A percentile compares a stretch with the other conserved stretches of the same genome.
Conservation (phyloP, 2,329 filamentous ascomycete species). For the Colletotrichum siamense region DNA sequence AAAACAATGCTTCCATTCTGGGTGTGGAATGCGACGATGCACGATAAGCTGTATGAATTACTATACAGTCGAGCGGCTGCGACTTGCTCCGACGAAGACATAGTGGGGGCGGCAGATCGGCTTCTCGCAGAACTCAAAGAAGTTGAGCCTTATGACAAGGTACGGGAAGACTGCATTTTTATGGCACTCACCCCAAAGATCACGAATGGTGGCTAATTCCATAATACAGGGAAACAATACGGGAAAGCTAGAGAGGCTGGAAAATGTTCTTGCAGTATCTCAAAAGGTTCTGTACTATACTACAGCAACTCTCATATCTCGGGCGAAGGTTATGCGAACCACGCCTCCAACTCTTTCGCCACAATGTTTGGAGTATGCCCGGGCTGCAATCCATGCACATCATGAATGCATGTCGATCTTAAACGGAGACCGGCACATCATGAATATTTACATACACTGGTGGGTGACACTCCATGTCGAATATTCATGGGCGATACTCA, state of each 20-base stretch:
- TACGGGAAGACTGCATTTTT: background rate
- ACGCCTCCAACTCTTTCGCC: background rate
- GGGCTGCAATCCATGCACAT: background rate
- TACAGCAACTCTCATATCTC: background rate
- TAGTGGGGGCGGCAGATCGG: background rate
- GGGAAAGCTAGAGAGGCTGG: background rate
- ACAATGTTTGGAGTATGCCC: background rate
- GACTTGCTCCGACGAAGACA: background rate
- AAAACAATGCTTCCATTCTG: slow-evolving; percentile 47
- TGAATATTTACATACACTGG: slow-evolving; percentile 3
- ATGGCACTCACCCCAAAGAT: background rate
- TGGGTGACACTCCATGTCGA: rapidly evolving
- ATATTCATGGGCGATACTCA: rapidly evolving
- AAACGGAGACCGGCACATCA: background rate
- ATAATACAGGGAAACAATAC: background rate
- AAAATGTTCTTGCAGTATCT: background rate
- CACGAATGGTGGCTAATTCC: rapidly evolving
- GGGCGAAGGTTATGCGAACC: background rate
- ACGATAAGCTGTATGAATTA: slow-evolving; percentile 54
- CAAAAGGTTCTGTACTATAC: background rate
- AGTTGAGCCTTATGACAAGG: background rate
- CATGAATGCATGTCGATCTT: background rate
- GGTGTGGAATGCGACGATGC: slow-evolving; percentile 52
- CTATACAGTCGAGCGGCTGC: background rate
- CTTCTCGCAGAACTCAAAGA: background rate